phyloP scores from a whole-genome alignment of 441 rosid genomes.

The Geranium incanum region DNA sequence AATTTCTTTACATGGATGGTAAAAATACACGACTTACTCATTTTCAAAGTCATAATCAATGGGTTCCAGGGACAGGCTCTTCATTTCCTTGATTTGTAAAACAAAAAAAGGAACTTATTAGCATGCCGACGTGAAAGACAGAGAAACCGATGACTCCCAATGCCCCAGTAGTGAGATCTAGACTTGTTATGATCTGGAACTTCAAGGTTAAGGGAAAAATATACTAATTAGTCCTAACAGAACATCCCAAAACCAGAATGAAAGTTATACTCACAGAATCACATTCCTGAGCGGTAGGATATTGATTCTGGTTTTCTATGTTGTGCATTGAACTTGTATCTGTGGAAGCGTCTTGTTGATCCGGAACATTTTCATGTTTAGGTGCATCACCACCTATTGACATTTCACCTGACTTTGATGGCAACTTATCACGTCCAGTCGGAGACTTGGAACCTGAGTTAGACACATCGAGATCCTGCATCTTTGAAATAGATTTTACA shows the following conservation, averaged over 20 bases:
- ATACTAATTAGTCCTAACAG: constrained; percentile 13
- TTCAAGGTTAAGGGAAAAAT: background rate
- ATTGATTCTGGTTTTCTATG: constrained; percentile 27
- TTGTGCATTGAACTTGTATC: constrained; percentile 12
- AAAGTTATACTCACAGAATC: constrained; percentile 53
- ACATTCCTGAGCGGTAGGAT: constrained; percentile 50
- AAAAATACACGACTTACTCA: constrained; percentile 51
- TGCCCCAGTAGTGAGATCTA: constrained; percentile 8
- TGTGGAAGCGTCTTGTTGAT: constrained; percentile 8
- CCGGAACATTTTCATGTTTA: background rate
- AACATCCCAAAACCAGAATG: constrained; percentile 14
- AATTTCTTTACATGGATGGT: constrained; percentile 17
- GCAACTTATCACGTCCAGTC: too few relatives aligned
- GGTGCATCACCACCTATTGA: too few relatives aligned
- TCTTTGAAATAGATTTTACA: too few relatives aligned
- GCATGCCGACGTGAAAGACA: background rate
- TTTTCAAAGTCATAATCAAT: constrained; percentile 48
- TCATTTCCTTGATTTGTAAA: constrained; percentile 52
- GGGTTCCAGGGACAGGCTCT: constrained; percentile 74
- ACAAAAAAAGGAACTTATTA: constrained; percentile 2
- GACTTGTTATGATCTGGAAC: background rate
- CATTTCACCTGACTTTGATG: too few relatives aligned
- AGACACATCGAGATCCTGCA: too few relatives aligned
- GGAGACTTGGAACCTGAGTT: too few relatives aligned
- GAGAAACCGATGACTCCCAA: background rate